phyloP scores from a whole-genome alignment of 176 grass and related monocot species.

The Phoenix dactylifera region DNA sequence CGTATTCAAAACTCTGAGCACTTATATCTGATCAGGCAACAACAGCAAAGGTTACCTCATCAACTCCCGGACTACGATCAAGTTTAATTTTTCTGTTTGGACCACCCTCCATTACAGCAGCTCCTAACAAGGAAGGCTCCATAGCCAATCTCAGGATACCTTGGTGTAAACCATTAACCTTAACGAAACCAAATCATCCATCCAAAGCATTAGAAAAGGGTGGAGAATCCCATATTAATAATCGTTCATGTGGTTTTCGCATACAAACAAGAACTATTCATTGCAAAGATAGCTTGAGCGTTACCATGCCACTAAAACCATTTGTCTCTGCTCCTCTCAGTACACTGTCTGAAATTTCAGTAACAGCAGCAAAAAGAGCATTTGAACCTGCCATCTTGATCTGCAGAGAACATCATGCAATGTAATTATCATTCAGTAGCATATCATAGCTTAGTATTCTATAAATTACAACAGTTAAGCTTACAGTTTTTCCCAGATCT shows the following conservation, averaged over 20 bases:
- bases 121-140: conserved; percentile 79
- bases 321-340: conserved; percentile 79
- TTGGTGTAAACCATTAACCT: conserved; percentile 79
- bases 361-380: conserved; percentile 64
- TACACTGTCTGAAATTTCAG: conserved; percentile 75
- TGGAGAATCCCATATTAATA: background rate
- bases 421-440: background rate
- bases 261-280: too few relatives aligned
- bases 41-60: conserved; percentile 49
- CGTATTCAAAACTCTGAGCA: too few relatives aligned
- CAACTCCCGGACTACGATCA: conserved; percentile 58
- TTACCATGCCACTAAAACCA: conserved; percentile 87
- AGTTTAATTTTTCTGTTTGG: conserved; percentile 87
- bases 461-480: background rate
- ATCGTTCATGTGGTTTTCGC: too few relatives aligned
- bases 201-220: conserved; percentile 11
- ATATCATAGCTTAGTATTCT: too few relatives aligned
- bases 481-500: conserved; percentile 88
- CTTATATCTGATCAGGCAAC: background rate
- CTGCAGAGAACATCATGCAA: conserved; percentile 34
- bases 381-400: conserved; percentile 84
- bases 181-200: conserved; percentile 13
- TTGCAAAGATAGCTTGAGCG: background rate
- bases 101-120: conserved; percentile 75
- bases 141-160: conserved; percentile 82